Conservation (phyloP, 768 basidiomycete genomes). For the Tubosaeta sp. region DNA sequence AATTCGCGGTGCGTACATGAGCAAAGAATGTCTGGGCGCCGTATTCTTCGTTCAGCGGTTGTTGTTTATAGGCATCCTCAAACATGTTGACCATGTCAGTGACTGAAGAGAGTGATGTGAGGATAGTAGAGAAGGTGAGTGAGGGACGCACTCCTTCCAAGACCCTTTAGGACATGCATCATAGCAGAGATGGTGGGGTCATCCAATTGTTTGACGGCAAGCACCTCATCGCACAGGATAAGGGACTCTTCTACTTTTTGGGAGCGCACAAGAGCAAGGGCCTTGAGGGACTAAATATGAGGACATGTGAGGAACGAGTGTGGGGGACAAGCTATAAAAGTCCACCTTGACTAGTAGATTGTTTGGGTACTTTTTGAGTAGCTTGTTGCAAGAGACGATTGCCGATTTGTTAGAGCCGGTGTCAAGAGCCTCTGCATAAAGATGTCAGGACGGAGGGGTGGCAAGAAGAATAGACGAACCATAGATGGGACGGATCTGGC, state of each 20-base stretch:
- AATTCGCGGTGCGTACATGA: conserved; percentile 71
- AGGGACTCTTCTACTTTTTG: conserved; percentile 86
- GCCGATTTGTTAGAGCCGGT: conserved; percentile 85
- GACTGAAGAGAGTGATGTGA: conserved; percentile 36
- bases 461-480: conserved; percentile 41
- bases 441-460: neutral
- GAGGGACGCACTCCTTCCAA: conserved; percentile 56
- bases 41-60: conserved; percentile 78
- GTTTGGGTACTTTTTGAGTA: conserved; percentile 81
- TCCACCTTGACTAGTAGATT: conserved; percentile 66
- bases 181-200: conserved; percentile 74
- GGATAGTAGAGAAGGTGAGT: neutral
- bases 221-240: conserved; percentile 72
- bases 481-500: conserved; percentile 83
- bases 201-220: conserved; percentile 66
- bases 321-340: neutral
- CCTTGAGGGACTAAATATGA: conserved; percentile 65
- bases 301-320: conserved; percentile 7
- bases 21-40: conserved; percentile 84
- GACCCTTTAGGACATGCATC: conserved; percentile 76
- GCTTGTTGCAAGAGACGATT: conserved; percentile 78
- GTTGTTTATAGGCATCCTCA: conserved; percentile 79
- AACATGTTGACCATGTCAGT: conserved; percentile 81
- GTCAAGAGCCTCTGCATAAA: conserved; percentile 72
- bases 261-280: conserved; percentile 75